Evolutionary conservation across 768 basidiomycete species (phyloP).

Genomic region (Mrakia gelida): DNA sequence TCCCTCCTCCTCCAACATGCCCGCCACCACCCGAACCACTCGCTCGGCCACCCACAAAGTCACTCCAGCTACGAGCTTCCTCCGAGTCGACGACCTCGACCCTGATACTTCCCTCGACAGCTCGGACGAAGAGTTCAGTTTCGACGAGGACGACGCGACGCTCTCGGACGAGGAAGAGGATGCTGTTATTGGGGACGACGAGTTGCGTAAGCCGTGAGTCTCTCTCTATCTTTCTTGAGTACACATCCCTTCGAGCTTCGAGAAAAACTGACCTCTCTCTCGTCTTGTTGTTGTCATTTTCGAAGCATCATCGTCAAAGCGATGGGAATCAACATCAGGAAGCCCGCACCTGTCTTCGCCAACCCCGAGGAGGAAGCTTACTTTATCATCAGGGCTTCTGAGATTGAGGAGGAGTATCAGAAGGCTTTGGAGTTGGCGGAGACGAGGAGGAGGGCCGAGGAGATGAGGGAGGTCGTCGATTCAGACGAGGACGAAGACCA

Average conservation of each 20-base stretch:
- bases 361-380: background rate
- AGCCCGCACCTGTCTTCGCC: background rate
- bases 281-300: background rate
- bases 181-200: background rate
- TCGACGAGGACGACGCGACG: background rate
- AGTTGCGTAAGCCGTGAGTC: constrained; percentile 4
- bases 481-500: background rate
- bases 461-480: background rate
- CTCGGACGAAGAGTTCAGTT: constrained; percentile 7
- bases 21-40: background rate
- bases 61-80: background rate
- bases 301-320: background rate
- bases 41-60: background rate
- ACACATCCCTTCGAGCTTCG: background rate
- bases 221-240: background rate
- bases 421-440: background rate
- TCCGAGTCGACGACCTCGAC: background rate
- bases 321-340: no score
- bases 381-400: background rate
- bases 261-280: background rate
- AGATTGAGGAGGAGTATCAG: background rate
- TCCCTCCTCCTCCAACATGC: background rate
- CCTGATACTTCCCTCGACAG: background rate
- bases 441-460: background rate
- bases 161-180: constrained; percentile 12